Percentiles rank a stretch among this genome's conserved stretches.
Evolutionary conservation across 1,284 basidiomycete species (phyloP).

Genomic region (Lignosus rhinocerotis): DNA sequence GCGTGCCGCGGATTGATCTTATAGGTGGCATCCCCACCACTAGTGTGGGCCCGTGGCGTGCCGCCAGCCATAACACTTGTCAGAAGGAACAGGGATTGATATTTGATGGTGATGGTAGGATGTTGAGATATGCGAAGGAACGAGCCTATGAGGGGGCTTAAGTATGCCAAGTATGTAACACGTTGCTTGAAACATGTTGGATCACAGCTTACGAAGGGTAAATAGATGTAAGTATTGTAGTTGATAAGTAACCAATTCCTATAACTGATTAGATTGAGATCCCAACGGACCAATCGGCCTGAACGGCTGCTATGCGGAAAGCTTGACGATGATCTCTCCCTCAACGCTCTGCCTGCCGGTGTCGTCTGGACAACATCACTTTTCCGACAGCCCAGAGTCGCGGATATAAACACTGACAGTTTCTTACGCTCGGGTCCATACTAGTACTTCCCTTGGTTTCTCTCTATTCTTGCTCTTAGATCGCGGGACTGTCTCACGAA

Average conservation of each 20-base stretch:
- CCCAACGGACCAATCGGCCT: not conserved
- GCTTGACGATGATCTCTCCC: slow-evolving; percentile 1
- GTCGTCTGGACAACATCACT: slow-evolving; percentile 20
- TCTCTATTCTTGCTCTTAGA: slow-evolving; percentile 4
- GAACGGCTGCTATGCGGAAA: not conserved
- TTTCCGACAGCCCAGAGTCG: not conserved
- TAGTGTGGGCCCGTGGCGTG: too few relatives aligned
- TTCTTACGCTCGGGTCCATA: not conserved
- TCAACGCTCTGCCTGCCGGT: not conserved
- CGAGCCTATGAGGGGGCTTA: not conserved
- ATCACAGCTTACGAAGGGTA: not conserved
- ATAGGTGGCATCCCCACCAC: too few relatives aligned
- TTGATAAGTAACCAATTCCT: not conserved
- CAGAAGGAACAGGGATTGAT: not conserved
- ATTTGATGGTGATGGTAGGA: slow-evolving; percentile 2
- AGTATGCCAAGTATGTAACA: not conserved
- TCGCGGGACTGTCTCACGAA: slow-evolving; percentile 5
- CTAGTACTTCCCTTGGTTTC: not conserved
- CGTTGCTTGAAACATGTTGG: not conserved
- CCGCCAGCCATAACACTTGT: not conserved
- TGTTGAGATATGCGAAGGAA: not conserved
- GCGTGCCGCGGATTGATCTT: too few relatives aligned
- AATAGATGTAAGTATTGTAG: not conserved
- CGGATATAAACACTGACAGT: slow-evolving; percentile 2
- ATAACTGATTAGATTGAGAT: not conserved